Percentiles rank a stretch among this genome's conserved stretches.
phyloP scores from a whole-genome alignment of 2,329 filamentous ascomycete species.

The Ambrosiella cleistominuta region DNA sequence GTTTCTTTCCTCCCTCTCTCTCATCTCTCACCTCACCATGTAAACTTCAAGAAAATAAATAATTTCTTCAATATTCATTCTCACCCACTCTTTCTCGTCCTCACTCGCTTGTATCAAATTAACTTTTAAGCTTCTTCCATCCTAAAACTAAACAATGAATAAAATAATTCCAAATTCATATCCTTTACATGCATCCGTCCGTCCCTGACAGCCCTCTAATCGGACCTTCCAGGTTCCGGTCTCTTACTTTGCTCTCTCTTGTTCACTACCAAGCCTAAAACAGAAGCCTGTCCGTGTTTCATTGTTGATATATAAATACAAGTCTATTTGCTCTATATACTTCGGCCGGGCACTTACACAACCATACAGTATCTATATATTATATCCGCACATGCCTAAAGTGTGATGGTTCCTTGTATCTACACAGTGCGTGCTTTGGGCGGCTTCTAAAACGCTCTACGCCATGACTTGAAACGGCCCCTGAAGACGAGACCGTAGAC shows the following conservation, averaged over 20 bases:
- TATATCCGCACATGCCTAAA: neutral
- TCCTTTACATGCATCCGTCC: neutral
- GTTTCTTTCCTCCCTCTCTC: neutral
- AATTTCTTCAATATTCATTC: neutral
- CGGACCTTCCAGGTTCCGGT: neutral
- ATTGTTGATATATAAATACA: neutral
- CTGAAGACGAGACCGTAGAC: neutral
- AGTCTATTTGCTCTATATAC: too few relatives aligned
- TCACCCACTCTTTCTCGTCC: neutral
- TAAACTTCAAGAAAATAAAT: neutral
- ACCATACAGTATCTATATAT: neutral
- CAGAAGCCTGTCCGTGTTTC: conserved; percentile 4
- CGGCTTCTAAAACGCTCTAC: neutral
- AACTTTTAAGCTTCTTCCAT: neutral
- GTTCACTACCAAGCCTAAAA: neutral
- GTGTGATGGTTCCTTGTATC: neutral
- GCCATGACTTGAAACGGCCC: neutral
- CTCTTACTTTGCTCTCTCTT: neutral
- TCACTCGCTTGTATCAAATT: neutral
- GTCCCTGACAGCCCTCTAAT: neutral
- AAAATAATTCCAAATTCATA: neutral
- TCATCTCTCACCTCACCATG: neutral
- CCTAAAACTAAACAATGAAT: neutral
- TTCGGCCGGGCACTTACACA: neutral
- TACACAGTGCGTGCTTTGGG: conserved; percentile 9